Evolutionary conservation across 2,329 filamentous ascomycete species (phyloP), one percentile per base, ranked within the genome.

Genomic region (Calonectria pauciramosa): DNA sequence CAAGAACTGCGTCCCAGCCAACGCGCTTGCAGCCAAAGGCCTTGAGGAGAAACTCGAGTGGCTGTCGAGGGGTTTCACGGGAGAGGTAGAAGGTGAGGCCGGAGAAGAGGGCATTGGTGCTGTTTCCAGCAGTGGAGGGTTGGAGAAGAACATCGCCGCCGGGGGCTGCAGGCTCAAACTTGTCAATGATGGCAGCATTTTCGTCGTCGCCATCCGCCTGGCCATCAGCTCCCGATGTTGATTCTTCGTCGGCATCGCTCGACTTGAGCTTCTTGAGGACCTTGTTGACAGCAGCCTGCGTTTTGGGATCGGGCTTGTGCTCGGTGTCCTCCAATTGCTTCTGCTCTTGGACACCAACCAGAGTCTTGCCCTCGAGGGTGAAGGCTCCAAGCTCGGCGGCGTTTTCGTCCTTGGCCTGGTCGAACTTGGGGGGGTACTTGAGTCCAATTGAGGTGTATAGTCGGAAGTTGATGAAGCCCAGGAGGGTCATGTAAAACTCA

Each of bases 401-500:
- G 82, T 94, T 91, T 84, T 98, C 96, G 82, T 99, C 97, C 86
- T 95, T 96, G 83, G 89, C 90, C 79, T 92, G 89, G 84, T 98
- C 95, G 81, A 99, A 99, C 86, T 96, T 98, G 75, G 97, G 97
- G 23, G 97, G 97, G 84, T 99, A 99, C 72, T 98, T 95, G 76
- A 99, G 88, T 11, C 97, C 97, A 77, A 98, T 89, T 0, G 95
- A 93, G 1, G 96, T 98, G 88, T 98, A 99, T 60, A 99, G 90
- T 77, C 95, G 90, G 89, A 96, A 99, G 89, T 99, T 98, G 86
- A 99, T 93, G 82, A 99, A 99, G 75, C 96, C 94, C 26, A 99
- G 89, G 18, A 99, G 90, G 6, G 96, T 99, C 82, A 97, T 98
- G 89, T 99, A 99, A 86, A 99, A 99, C 85, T 99, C 96, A 78